phyloP scores from a whole-genome alignment of 345 rosid species.

The Geranium rotundifolium region DNA sequence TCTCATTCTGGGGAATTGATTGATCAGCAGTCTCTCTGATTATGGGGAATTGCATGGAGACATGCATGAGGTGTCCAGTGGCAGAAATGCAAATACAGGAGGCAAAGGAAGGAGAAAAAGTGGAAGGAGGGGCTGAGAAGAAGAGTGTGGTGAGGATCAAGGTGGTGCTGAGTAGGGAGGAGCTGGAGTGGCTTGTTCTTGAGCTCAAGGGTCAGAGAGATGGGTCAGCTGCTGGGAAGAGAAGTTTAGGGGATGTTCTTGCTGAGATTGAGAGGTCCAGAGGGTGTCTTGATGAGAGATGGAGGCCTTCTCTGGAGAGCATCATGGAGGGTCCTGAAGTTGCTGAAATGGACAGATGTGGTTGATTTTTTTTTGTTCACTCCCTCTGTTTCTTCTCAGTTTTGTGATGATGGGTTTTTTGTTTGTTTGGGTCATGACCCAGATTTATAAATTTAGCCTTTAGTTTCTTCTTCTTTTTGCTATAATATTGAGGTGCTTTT shows the following conservation, averaged over 20 bases:
- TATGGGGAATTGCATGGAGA: conserved; percentile 42
- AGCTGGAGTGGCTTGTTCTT: conserved; percentile 50
- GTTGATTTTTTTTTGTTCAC: no score
- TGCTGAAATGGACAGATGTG: conserved; percentile 16
- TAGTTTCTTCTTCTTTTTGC: no score
- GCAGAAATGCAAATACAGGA: conserved; percentile 2
- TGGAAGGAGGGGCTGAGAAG: background rate
- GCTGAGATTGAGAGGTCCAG: conserved; percentile 32
- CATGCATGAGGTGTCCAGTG: conserved; percentile 5
- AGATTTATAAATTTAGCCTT: no score
- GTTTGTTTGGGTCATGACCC: no score
- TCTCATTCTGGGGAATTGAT: background rate
- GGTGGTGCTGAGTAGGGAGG: conserved; percentile 64
- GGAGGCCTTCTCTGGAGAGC: conserved; percentile 71
- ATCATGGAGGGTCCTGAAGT: conserved; percentile 42
- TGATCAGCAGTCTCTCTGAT: background rate
- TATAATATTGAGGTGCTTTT: no score
- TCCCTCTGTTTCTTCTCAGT: no score
- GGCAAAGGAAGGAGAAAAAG: background rate
- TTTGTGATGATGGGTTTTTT: no score
- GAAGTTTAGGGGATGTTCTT: conserved; percentile 23
- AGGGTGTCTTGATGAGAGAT: conserved; percentile 9
- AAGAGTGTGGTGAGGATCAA: conserved; percentile 43
- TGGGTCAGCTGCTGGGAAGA: background rate
- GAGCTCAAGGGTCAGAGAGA: conserved; percentile 25